Evolutionary conservation across 345 rosid genomes (phyloP).

Genomic region (Populus tremula): DNA sequence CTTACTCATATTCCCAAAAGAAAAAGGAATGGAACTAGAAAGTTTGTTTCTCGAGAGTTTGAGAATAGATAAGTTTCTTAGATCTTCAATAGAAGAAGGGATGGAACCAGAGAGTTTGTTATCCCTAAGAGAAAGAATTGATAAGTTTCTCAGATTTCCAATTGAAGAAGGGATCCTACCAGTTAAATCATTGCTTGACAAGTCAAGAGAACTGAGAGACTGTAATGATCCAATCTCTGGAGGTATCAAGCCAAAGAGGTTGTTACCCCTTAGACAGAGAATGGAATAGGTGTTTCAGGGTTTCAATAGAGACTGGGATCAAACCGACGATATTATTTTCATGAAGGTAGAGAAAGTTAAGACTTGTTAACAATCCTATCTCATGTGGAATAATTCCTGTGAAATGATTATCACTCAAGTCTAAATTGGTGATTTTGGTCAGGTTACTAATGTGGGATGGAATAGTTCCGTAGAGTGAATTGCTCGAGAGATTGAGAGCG

Average conservation of each 20-base stretch:
- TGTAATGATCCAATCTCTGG: not conserved
- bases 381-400: slow-evolving; percentile 9
- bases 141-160: not conserved
- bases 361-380: not conserved
- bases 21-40: too few species aligned
- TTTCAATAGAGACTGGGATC: too few species aligned
- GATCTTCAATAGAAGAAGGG: too few species aligned
- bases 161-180: not conserved
- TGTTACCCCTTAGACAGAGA: not conserved
- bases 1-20: too few species aligned
- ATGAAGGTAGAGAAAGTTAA: not conserved
- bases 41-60: too few species aligned
- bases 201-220: too few species aligned
- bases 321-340: too few species aligned
- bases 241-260: not conserved
- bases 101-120: not conserved
- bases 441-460: slow-evolving; percentile 19
- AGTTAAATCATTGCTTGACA: not conserved
- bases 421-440: slow-evolving; percentile 13
- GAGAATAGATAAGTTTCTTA: too few species aligned
- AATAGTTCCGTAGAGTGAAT: slow-evolving; percentile 22
- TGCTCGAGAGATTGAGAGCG: not conserved
- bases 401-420: slow-evolving; percentile 3
- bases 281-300: not conserved
- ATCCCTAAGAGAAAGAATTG: accelerated